phyloP scores from a whole-genome alignment of 2,329 filamentous ascomycete genomes.

The Aspergillus niger region DNA sequence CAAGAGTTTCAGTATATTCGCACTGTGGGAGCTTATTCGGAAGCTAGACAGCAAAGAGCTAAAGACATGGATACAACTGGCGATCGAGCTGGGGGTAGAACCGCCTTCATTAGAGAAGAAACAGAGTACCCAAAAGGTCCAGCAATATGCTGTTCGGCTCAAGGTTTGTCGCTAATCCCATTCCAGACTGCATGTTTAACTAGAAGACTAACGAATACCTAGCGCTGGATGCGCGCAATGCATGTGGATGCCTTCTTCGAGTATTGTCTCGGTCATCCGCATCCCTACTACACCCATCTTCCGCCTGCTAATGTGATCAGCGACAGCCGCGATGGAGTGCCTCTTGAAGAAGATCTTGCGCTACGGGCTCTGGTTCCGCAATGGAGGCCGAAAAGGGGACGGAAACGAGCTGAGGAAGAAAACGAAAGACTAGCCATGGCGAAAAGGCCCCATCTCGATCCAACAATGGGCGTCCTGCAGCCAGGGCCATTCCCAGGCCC shows the following conservation, averaged over 20 bases:
- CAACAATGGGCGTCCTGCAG: conserved; percentile 51
- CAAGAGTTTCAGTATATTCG: conserved; percentile 78
- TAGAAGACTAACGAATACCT: not conserved
- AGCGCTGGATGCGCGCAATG: conserved; percentile 97
- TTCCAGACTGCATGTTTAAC: not conserved
- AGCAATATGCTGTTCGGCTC: conserved; percentile 88
- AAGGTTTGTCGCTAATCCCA: conserved; percentile 61
- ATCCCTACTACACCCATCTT: conserved; percentile 77
- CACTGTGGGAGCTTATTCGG: conserved; percentile 74
- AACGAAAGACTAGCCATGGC: conserved; percentile 54
- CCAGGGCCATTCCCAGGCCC: conserved; percentile 43
- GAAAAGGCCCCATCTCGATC: conserved; percentile 66
- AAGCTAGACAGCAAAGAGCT: conserved; percentile 80
- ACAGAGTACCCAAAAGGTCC: conserved; percentile 88
- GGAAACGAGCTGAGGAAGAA: conserved; percentile 63
- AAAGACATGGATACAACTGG: conserved; percentile 90
- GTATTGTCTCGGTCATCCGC: conserved; percentile 75
- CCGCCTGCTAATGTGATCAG: conserved; percentile 65
- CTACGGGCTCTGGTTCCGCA: conserved; percentile 81
- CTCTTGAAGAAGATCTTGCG: conserved; percentile 84
- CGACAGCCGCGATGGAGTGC: conserved; percentile 75
- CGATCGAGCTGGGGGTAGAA: conserved; percentile 83
- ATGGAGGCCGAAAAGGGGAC: conserved; percentile 62
- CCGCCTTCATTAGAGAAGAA: conserved; percentile 78
- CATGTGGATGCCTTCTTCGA: conserved; percentile 95